Base-by-base conservation (phyloP, 768 basidiomycete species). In the Pleurotus sapidus region DNA sequence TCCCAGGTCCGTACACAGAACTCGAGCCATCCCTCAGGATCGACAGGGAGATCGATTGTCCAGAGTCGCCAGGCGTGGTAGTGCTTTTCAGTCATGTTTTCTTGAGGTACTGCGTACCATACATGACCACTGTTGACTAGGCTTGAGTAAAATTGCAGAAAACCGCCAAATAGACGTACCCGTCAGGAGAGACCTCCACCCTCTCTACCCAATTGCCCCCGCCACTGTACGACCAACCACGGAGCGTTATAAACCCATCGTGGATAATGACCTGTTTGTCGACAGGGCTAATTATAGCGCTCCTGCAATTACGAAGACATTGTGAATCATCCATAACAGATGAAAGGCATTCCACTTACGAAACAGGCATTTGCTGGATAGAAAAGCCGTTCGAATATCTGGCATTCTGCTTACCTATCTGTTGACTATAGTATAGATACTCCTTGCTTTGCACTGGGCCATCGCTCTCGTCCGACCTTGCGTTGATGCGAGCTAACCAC, bases 311-410 rank as follows among this genome's bases (percentile, higher is more conserved):
- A 57, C 23, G 57, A 37, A 8, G 23, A 7, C 17, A 12, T 15
- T 59, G 20, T 20, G 20, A 46, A 30, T 18, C 12, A 20, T 30
- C 45, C 55, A 46, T 27, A 55, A 43, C 4, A 38, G 46, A 30
- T 23, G 17, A 18, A 0, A 14, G 17, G 24, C 0, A n/a, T n/a
- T 14, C 25, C 6, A 74, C 80, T 27, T 42, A 81, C 79, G 82
- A 83, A 5, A 84, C 82, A 2, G 81, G 82, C 81, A 84, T 83
- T 51, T 80, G 75, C 59, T 78, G 77, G 58, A 84, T 84, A 3
- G 80, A 80, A 64, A 83, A 83, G 4, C 82, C 82, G 62, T 78
- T 81, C 23, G 79, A 81, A 50, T 77, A 79, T 59, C 73, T 75
- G 4, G 68, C 66, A 57, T 84, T 83, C 57, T 83, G 80, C 65